Base-by-base conservation (phyloP, 192 early-diverging fungal species). In the Rhizophagus clarus region DNA sequence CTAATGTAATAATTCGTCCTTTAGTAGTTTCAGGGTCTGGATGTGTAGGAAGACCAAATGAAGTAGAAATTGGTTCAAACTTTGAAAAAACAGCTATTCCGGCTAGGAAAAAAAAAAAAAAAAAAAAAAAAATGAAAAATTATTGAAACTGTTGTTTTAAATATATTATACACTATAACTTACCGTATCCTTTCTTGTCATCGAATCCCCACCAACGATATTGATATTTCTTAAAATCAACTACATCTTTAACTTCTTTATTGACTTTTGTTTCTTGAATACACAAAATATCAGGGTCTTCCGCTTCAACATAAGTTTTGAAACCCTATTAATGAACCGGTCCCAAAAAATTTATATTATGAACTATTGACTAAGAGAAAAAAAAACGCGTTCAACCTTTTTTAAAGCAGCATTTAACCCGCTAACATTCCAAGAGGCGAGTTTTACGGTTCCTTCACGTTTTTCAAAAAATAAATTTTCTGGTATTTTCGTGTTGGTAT, bases 221-320 rank as follows among this genome's bases (percentile, higher is more conserved):
- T 66, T 90, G 93, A 80, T 93, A 95, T 61, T 82, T 82, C 77
- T 88, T 87, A 70, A 88, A 84, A 79, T 89, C 87, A 26, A 94
- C 81, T 24, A 89, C 76, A 47, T 91, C 88, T 22, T 88, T 76
- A 69, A 88, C 85, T 14, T 93, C 87, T 80, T 91, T 85, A 81
- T 94, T 94, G 17, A 93, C 85, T 84, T 96, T 97, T 63, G 93
- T 95, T 81, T 96, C 96, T 82, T 96, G 95, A 51, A 97, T 47
- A 78, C 91, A 94, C 1, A 96, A 72, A 31, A 97, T 88, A 77
- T 96, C 96, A 0, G 96, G 90, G 69, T 95, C 85, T 82, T 96
- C 93, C 1, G 91, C 92, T n/a, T 81, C 85, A 37, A 94, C 82
- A 73, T 95, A 96, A 24, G 82, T 85, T 61, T 89, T 91, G 76